These are phyloP conservation scores for Heliocybe sulcata DNA, from an alignment of 1,284 basidiomycete genomes.

Conservation along the genomic window DNA sequence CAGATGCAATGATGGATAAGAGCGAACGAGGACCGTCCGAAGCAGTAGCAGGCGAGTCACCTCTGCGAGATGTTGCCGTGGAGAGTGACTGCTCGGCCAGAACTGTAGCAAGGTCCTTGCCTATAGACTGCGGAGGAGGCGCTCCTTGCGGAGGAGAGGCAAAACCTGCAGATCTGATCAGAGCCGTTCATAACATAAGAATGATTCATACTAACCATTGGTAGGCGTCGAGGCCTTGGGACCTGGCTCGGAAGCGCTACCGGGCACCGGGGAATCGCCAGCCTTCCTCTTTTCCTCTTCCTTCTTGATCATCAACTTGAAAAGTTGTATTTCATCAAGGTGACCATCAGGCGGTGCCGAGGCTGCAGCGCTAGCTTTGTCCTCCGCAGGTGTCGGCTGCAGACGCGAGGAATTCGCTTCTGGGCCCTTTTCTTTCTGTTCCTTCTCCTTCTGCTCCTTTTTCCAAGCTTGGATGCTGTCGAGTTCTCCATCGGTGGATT, in stretches of 20 bases:
- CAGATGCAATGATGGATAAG: not conserved
- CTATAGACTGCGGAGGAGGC: not conserved
- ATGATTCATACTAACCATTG: no score
- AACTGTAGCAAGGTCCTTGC: not conserved
- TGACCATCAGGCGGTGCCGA: constrained; percentile 26
- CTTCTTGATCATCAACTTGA: constrained; percentile 80
- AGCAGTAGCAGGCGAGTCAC: not conserved
- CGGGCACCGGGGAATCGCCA: constrained; percentile 18
- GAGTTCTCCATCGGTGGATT: constrained; percentile 54
- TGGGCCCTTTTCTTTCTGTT: constrained; percentile 44
- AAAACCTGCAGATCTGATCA: no score
- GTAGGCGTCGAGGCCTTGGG: constrained; percentile 5
- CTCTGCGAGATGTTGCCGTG: not conserved
- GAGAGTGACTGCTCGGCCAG: not conserved
- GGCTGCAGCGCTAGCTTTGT: constrained; percentile 6
- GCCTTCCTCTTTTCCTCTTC: constrained; percentile 66
- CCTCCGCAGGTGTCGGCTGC: constrained; percentile 4
- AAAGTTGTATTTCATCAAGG: constrained; percentile 80
- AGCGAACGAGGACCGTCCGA: not conserved
- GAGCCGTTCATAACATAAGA: no score
- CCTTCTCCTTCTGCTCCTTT: constrained; percentile 80
- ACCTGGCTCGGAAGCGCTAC: constrained; percentile 6
- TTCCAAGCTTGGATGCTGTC: constrained; percentile 90
- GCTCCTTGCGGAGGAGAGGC: not conserved
- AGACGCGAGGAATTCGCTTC: constrained; percentile 6